Evolutionary conservation across 2,329 filamentous ascomycete species (phyloP), one percentile per base, ranked within the genome.

Genomic region (Ascochyta pisi): DNA sequence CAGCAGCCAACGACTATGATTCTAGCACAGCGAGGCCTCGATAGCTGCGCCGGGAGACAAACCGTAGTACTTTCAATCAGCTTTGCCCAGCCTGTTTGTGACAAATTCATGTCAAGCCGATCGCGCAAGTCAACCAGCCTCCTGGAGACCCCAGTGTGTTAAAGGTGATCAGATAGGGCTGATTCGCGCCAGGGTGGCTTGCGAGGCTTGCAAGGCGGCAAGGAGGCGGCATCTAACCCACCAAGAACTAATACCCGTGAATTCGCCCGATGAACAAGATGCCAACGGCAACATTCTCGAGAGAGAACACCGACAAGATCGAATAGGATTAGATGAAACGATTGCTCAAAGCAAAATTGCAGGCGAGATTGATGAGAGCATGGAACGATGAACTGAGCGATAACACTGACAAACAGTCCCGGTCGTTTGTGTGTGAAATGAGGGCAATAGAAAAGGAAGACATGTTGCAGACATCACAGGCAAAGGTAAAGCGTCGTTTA

Each of bases 211-310:
- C 41, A 31, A 37, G 27, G 39, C 34, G 34, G 19, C 40, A 55
- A 29, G 45, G 35, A 55, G 1, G 45, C 45, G 45, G 45, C 45
- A 39, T n/a, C 40, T 45, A 46, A 23, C 22, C 24, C 10, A 24
- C 37, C 24, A 24, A 23, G 22, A 35, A 31, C 37, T 45, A 47
- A 38, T 41, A 50, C 41, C 47, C 47, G 53, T 47, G 53, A 56
- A 56, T 50, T 56, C 47, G 29, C 46, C 53, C 47, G 46, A 45
- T 43, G 48, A 39, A 37, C 46, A 41, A 41, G 35, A 33, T 41
- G 37, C 22, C 42, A 37, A 16, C 16, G 41, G n/a, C 16, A 33
- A 26, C 7, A 31, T 41, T 3, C 9, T 46, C 6, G 29, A 23
- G 9, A 31, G 12, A 12, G 29, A 31, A 12, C 29, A 12, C 29